Evolutionary conservation across 345 rosid species (phyloP).

Genomic region (Ailanthus altissimus): DNA sequence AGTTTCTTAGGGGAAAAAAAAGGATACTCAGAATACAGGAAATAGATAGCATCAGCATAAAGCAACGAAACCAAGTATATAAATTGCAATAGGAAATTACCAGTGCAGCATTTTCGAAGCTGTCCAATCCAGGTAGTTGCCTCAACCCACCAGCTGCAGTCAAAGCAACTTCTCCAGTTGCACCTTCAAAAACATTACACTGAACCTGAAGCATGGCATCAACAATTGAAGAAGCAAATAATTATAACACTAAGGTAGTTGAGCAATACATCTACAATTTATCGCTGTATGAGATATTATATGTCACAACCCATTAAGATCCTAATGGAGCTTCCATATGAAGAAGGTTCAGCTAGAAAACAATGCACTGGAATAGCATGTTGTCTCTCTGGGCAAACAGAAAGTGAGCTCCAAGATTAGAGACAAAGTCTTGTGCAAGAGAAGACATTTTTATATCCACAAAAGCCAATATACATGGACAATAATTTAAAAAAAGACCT

Average conservation of each 20-base stretch:
- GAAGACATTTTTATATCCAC: neutral
- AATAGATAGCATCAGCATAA: conserved; percentile 6
- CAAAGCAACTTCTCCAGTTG: conserved; percentile 77
- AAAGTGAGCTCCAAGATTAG: conserved; percentile 3
- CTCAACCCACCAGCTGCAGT: conserved; percentile 93
- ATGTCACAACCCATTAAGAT: neutral
- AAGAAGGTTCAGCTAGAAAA: neutral
- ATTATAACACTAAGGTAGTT: conserved; percentile 1
- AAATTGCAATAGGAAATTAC: conserved; percentile 37
- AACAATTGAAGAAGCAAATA: conserved; percentile 25
- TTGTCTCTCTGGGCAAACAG: neutral
- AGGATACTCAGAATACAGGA: neutral
- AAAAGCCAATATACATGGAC: neutral
- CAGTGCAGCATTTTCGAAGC: conserved; percentile 88
- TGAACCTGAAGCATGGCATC: conserved; percentile 62
- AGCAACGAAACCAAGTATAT: neutral
- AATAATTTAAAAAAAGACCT: neutral
- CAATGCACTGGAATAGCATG: neutral
- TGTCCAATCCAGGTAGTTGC: conserved; percentile 76
- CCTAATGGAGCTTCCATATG: neutral
- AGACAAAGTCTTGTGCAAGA: neutral
- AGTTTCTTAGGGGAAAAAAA: neutral
- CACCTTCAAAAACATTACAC: conserved; percentile 88
- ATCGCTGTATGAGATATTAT: neutral
- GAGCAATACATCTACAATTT: conserved; percentile 1